phyloP scores from a whole-genome alignment of 805 yeast genomes.

The Phaffomyces antillensis region DNA sequence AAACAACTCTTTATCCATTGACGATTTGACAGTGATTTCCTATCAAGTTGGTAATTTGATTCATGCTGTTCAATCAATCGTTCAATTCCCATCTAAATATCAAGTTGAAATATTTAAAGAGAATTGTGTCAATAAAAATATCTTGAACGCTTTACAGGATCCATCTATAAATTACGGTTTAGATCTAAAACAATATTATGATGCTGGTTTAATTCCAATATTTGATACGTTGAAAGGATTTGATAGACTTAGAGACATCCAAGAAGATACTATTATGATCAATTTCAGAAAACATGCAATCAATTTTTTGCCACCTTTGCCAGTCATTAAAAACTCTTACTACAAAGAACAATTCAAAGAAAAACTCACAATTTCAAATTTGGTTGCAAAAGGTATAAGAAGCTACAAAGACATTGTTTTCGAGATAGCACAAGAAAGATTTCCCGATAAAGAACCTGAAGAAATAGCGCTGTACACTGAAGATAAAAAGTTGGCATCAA shows the following conservation, averaged over 20 bases:
- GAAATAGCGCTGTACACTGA: constrained; percentile 1
- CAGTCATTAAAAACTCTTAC: background rate
- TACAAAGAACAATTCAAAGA: background rate
- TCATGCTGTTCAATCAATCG: constrained; percentile 1
- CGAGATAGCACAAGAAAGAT: constrained; percentile 3
- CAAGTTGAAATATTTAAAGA: constrained; percentile 5
- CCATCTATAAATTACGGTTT: constrained; percentile 4
- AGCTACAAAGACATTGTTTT: constrained; percentile 1
- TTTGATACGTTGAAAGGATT: constrained; percentile 1
- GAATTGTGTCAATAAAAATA: background rate
- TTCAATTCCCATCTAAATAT: constrained; percentile 2
- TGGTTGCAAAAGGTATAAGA: constrained; percentile 3
- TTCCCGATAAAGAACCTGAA: constrained; percentile 4
- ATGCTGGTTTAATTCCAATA: background rate
- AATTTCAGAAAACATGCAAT: background rate
- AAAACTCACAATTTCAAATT: background rate
- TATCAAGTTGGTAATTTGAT: background rate
- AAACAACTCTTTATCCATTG: background rate
- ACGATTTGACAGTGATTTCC: background rate
- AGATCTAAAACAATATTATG: constrained; percentile 3
- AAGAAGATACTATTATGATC: background rate
- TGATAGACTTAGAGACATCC: background rate
- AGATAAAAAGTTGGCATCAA: background rate
- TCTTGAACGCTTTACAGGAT: constrained; percentile 1
- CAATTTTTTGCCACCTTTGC: background rate